These are phyloP conservation scores for Ascochyta viciae-villosae DNA, from an alignment of 2,329 filamentous ascomycete genomes.

Conservation along the genomic window DNA sequence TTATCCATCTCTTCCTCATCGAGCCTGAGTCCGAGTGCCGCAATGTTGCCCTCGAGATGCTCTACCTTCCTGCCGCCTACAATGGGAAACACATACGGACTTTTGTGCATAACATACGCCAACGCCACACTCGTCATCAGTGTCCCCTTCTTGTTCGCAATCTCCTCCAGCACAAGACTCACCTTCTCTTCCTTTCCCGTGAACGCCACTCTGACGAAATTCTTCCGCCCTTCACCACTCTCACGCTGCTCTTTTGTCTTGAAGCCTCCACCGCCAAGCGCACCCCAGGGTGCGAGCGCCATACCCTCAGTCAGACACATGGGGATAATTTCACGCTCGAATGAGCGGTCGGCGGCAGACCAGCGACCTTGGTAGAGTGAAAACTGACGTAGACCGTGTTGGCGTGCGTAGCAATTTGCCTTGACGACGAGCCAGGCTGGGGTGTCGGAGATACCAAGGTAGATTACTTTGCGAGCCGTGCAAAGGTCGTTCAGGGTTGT, in stretches of 20 bases:
- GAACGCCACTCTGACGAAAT: constrained; percentile 43
- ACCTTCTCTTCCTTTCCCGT: constrained; percentile 60
- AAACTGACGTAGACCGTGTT: constrained; percentile 50
- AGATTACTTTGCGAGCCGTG: constrained; percentile 51
- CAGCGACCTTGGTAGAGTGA: constrained; percentile 71
- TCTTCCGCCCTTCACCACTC: constrained; percentile 38
- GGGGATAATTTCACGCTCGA: constrained; percentile 73
- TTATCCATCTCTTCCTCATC: constrained; percentile 68
- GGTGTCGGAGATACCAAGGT: constrained; percentile 54
- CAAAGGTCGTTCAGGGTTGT: constrained; percentile 51
- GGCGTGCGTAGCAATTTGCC: constrained; percentile 44
- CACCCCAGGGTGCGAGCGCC: constrained; percentile 64
- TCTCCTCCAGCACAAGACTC: constrained; percentile 65
- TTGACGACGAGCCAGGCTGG: constrained; percentile 49
- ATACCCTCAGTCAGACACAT: constrained; percentile 70
- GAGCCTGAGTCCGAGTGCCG: constrained; percentile 68
- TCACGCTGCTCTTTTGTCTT: constrained; percentile 37
- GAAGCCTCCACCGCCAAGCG: constrained; percentile 58
- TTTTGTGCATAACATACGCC: constrained; percentile 76
- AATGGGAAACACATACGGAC: constrained; percentile 75
- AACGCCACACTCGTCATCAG: constrained; percentile 68
- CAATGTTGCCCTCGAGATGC: constrained; percentile 74
- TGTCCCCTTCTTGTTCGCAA: constrained; percentile 64
- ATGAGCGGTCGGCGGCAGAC: constrained; percentile 67
- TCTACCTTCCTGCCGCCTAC: constrained; percentile 73